Evolutionary conservation across 2,329 filamentous ascomycete genomes (phyloP).

Genomic region (Leptodontidium sp.): DNA sequence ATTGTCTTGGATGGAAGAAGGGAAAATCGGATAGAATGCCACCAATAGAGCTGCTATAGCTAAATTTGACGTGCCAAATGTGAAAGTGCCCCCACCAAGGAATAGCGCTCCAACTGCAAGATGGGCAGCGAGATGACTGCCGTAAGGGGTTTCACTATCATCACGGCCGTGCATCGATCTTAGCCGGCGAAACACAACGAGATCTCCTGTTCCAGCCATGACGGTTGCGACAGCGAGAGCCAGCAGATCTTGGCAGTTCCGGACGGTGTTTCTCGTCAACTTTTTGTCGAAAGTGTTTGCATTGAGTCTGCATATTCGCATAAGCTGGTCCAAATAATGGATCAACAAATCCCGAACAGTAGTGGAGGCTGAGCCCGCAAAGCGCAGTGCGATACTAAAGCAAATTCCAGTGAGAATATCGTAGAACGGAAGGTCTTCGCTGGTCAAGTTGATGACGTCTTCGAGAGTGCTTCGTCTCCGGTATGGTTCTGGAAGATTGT

Average conservation of each 20-base stretch:
- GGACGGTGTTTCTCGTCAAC: slow-evolving; percentile 80
- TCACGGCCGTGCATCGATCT: slow-evolving; percentile 88
- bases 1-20: slow-evolving; percentile 89
- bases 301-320: slow-evolving; percentile 74
- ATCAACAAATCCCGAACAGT: slow-evolving; percentile 83
- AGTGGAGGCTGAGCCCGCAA: slow-evolving; percentile 74
- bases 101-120: slow-evolving; percentile 92
- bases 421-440: slow-evolving; percentile 88
- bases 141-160: slow-evolving; percentile 85
- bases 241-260: slow-evolving; percentile 90
- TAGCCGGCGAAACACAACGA: slow-evolving; percentile 83
- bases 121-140: slow-evolving; percentile 91
- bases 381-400: slow-evolving; percentile 78
- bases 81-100: slow-evolving; percentile 89
- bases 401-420: slow-evolving; percentile 91
- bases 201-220: slow-evolving; percentile 95
- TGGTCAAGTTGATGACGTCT: slow-evolving; percentile 69
- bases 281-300: slow-evolving; percentile 76
- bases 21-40: slow-evolving; percentile 94
- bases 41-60: slow-evolving; percentile 87
- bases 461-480: slow-evolving; percentile 67
- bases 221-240: slow-evolving; percentile 85
- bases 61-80: slow-evolving; percentile 87
- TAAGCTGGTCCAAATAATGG: slow-evolving; percentile 85
- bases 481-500: slow-evolving; percentile 77